Evolutionary conservation across 306 rosid species (phyloP).

Genomic region (Glycine tomentella): DNA sequence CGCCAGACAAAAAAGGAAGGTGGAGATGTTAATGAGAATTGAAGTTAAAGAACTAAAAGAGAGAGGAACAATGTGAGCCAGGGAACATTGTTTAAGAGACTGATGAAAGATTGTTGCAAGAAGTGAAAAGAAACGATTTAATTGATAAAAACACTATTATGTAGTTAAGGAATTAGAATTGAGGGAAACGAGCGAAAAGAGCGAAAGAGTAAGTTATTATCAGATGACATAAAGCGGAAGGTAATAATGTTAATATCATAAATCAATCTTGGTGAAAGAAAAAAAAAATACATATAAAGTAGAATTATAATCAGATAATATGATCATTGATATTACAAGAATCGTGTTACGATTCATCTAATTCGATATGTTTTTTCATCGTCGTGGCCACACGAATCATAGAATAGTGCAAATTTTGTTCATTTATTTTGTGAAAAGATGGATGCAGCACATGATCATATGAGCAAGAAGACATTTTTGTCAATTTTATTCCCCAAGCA

Average conservation of each 20-base stretch:
- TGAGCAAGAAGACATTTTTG: slow-evolving; percentile 10
- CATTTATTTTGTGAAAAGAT: background rate
- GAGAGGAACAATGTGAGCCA: background rate
- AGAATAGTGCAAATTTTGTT: no score
- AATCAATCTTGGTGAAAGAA: background rate
- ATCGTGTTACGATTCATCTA: no score
- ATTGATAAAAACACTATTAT: no score
- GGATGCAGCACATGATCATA: background rate
- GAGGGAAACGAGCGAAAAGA: no score
- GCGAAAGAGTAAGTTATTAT: background rate
- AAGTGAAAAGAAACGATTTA: no score
- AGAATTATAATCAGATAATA: background rate
- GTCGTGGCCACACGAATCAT: no score
- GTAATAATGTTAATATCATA: background rate
- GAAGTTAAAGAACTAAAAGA: background rate
- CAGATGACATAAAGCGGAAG: background rate
- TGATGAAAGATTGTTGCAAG: background rate
- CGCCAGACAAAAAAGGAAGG: background rate
- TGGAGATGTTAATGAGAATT: slow-evolving; percentile 7
- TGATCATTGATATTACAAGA: no score
- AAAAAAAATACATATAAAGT: background rate
- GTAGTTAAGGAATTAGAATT: no score
- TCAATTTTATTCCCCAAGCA: background rate
- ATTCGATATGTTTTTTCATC: no score
- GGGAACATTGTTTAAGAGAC: background rate